Evolutionary conservation across 2,329 filamentous ascomycete genomes (phyloP), one percentile per base, ranked within the genome.

Genomic region (Aspergillus pseudotamarii): DNA sequence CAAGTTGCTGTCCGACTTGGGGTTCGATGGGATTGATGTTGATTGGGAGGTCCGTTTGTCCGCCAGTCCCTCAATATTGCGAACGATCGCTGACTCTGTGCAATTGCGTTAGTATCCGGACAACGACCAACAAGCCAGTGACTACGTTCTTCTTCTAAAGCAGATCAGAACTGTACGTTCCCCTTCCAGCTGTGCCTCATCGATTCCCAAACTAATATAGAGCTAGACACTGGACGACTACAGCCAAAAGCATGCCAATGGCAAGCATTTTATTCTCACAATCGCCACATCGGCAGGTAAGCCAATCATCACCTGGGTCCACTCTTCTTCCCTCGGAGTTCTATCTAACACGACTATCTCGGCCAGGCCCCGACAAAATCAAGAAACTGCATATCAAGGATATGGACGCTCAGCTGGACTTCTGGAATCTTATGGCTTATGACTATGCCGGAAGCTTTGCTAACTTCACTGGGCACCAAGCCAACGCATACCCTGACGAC

Each of bases 381-480:
- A 73, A 79, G 26, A 76, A 73, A 19, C 65, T 84, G 60, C 74
- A 78, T 12, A 72, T 84, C 11, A 70, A 69, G 1, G 76, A 74
- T 12, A 84, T 84, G 82, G 78, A 83, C 63, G 59, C 71, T 30
- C 79, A 82, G 50, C 75, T 85, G 43, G 82, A 84, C 66, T 83
- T 84, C 74, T 84, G 81, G 80, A 84, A 85, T 64, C 70, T 81
- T 21, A 96, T 96, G 93, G 91, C 91, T 1, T 96, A 96, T 78
- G 93, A 96, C 78, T 96, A 88, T 74, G 68, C 93, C 3, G 94
- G 94, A 0, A 90, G 88, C 2, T 97, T 93, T 93, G 91, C 94
- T 71, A 69, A 79, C 2, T 74, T 73, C 6, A 83, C 91, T 0
- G 93, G 90, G 5, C 93, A 97, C 79, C 89, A 94, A 75, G 88